These are phyloP conservation scores for Phytopythium boreale DNA, from an alignment of 352 stramenopile genomes.

Conservation along the genomic window DNA sequence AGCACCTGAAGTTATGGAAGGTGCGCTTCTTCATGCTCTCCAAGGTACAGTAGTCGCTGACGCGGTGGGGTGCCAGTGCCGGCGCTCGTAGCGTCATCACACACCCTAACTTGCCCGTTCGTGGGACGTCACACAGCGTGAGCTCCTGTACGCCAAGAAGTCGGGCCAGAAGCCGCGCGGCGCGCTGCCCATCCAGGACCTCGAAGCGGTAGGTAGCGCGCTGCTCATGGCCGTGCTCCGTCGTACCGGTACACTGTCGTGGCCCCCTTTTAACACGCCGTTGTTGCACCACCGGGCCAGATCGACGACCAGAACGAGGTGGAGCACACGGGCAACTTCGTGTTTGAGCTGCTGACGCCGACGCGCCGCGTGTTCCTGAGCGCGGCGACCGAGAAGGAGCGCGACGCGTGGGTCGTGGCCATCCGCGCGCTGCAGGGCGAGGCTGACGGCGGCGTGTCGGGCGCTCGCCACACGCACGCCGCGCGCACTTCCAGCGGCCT, in stretches of 20 bases:
- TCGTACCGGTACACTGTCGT: too few relatives aligned
- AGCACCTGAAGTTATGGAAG: conserved; percentile 85
- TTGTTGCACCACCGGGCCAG: conserved; percentile 18
- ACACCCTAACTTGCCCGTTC: too few relatives aligned
- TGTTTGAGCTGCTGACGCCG: conserved; percentile 65
- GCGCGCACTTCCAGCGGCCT: conserved; percentile 20
- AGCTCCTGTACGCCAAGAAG: conserved; percentile 79
- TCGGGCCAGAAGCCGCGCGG: conserved; percentile 74
- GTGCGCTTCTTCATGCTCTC: conserved; percentile 85
- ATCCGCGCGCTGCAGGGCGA: conserved; percentile 45
- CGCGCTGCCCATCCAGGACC: conserved; percentile 36
- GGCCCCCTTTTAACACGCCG: not conserved
- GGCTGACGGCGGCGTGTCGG: conserved; percentile 5
- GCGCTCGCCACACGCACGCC: conserved; percentile 5
- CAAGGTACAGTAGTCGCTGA: conserved; percentile 28
- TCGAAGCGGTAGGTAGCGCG: conserved; percentile 50
- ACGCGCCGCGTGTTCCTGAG: conserved; percentile 61
- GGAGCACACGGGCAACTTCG: conserved; percentile 68
- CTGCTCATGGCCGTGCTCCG: not conserved
- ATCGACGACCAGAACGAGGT: conserved; percentile 82
- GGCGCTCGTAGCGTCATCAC: not conserved
- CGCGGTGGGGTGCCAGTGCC: not conserved
- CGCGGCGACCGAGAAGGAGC: conserved; percentile 73
- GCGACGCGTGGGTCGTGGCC: conserved; percentile 51
- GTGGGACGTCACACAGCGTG: conserved; percentile 29